Conservation (phyloP, 495 filamentous ascomycete species). For the Daldinia grandis region DNA sequence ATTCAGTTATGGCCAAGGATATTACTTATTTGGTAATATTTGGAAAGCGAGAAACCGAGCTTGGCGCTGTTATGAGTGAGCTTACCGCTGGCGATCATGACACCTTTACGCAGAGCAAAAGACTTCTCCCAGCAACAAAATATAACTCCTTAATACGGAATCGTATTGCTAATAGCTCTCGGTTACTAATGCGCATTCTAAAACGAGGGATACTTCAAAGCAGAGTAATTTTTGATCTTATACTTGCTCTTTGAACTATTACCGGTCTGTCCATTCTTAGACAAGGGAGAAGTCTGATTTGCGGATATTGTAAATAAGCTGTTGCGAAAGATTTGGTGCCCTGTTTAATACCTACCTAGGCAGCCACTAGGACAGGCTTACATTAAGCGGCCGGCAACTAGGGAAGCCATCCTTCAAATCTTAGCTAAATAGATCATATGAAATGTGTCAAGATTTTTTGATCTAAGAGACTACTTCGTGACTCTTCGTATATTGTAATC, state of each 20-base stretch:
- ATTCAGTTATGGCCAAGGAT: neutral
- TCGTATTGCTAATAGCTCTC: neutral
- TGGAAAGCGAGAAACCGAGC: neutral
- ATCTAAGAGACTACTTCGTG: neutral
- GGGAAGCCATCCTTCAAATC: neutral
- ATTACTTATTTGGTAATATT: neutral
- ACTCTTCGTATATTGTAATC: neutral
- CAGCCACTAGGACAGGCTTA: conserved; percentile 19
- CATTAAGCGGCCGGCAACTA: conserved; percentile 8
- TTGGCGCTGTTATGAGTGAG: neutral
- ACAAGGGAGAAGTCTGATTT: conserved; percentile 14
- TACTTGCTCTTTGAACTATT: neutral
- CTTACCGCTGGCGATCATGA: neutral
- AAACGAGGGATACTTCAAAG: neutral
- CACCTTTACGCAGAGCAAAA: neutral
- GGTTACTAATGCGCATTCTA: neutral
- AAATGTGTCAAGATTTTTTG: neutral
- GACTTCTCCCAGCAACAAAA: neutral
- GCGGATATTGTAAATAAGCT: conserved; percentile 14
- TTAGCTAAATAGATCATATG: neutral
- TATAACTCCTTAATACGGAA: neutral
- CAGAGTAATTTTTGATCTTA: neutral
- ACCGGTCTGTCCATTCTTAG: neutral
- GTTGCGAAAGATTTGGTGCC: conserved; percentile 31
- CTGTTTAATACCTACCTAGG: too few relatives aligned